Base-by-base conservation (phyloP, 202 grass and related monocot genomes). In the Alloteropsis angusta region DNA sequence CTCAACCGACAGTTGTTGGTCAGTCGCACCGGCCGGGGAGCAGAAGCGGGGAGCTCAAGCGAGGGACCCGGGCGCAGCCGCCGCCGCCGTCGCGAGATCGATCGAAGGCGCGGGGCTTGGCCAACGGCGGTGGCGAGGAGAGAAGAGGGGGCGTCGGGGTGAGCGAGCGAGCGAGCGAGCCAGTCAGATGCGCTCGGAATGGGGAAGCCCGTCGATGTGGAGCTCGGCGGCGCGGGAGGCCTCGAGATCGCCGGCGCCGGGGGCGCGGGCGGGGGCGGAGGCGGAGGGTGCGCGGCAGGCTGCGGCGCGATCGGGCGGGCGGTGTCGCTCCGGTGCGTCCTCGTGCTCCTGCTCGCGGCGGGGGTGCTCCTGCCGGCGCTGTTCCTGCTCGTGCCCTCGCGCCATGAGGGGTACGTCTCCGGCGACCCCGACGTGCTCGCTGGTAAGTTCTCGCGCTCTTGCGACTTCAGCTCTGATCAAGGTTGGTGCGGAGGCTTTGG, bases 101-200 rank as follows among this genome's bases (percentile, higher is more conserved):
- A 36, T 36, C 35, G 5, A 4, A 36, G 35, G 78, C 57, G 67
- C 39, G 39, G 19, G 39, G 35, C 35, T 36, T 54, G 43, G 68
- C 59, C 32, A 12, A 39, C 48, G 70, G 52, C 32, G 35, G 73
- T 11, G 26, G 28, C 11, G 76, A 60, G 50, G 42, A 21, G 26
- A 26, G 38, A 42, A 49, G 36, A 49, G 26, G 68, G 43, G 23
- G 80, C 5, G 69, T 11, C 36, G 7, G 17, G 25, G 47, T 55
- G 60, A 34, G 49, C 16, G 64, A 72, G 64, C 84, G 17, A 18
- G 47, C 45, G 60, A 34, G 49, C 16, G 64, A 72, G 64, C 84
- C 78, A 85, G 48, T 88, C 87, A 85, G 87, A 89, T 89, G 87
- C 87, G 82, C 77, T 77, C 82, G 65, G 87, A 89, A 89, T 89